Evolutionary conservation across 1,284 basidiomycete species (phyloP), one percentile per base, ranked within the genome.

Genomic region (Leccinum insigne): DNA sequence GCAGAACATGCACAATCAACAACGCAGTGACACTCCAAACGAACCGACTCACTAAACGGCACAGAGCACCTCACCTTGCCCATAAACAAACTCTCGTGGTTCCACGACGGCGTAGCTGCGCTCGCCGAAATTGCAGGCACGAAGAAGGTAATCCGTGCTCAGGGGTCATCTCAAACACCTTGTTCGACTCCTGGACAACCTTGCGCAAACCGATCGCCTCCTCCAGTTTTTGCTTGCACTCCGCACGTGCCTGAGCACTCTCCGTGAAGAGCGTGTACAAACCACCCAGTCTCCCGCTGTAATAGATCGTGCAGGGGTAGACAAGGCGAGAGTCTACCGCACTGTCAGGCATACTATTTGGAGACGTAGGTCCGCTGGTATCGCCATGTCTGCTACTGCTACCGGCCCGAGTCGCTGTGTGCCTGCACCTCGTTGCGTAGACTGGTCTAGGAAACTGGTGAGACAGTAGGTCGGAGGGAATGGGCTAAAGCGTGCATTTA

Each of bases 51-150:
- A 95, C 94, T 89, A 76, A 97, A 96, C 4, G 96, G 95, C 26
- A 96, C 92, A 0, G 94, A 96, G 75, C 95, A 98, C 2, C 94
- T 96, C 58, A 98, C 95, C 71, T 92, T 91, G 2, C 95, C 95
- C 0, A 95, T 96, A 72, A 91, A 91, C 11, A 88, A 80, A 63
- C 84, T 87, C 59, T 90, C 89, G 64, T 90, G 86, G 67, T 86
- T 89, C 86, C 90, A 89, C 5, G 85, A 81, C 9, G 88, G 81
- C 47, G 80, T 72, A 58, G 81, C 89, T 29, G 29, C 29, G 29
- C 81, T 80, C 58, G 81, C 80, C 29, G 83, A 79, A 66, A 87
- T 80, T 0, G 87, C 83, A 1, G 92, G 91, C 14, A 90, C 84
- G 66, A 88, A 82, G 84, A 94, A 98, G 5, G 94, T 94, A n/a